Percentiles rank a stretch among this genome's conserved stretches.
phyloP scores from a whole-genome alignment of 2,329 filamentous ascomycete genomes.

The Alternaria viburni region DNA sequence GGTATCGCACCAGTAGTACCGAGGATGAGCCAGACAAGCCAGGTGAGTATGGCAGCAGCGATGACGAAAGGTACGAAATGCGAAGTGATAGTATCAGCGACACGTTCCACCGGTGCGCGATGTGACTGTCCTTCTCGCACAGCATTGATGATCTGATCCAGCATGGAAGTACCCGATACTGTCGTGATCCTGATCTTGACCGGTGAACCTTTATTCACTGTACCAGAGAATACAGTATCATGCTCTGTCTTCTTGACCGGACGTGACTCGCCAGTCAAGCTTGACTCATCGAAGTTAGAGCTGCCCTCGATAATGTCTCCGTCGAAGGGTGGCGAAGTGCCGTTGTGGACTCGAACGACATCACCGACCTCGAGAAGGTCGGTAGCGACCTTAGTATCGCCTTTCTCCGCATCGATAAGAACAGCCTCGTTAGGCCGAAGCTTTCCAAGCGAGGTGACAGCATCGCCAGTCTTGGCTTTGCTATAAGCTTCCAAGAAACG shows the following conservation, averaged over 20 bases:
- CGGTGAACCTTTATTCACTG: slow-evolving; percentile 72
- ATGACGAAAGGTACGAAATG: slow-evolving; percentile 80
- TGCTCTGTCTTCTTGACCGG: slow-evolving; percentile 68
- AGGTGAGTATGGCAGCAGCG: slow-evolving; percentile 71
- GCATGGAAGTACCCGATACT: slow-evolving; percentile 72
- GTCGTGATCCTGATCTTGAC: slow-evolving; percentile 69
- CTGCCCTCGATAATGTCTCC: slow-evolving; percentile 65
- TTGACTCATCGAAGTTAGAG: slow-evolving; percentile 84
- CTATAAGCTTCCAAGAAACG: slow-evolving; percentile 86
- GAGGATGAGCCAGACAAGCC: slow-evolving; percentile 73
- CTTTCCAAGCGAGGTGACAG: slow-evolving; percentile 78
- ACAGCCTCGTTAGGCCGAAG: slow-evolving; percentile 79
- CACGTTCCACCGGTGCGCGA: slow-evolving; percentile 75
- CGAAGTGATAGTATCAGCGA: slow-evolving; percentile 74
- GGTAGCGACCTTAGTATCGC: slow-evolving; percentile 58
- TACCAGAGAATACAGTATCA: slow-evolving; percentile 74
- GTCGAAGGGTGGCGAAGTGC: slow-evolving; percentile 84
- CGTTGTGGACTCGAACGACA: slow-evolving; percentile 74
- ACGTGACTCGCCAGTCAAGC: slow-evolving; percentile 79
- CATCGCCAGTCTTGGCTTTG: slow-evolving; percentile 88
- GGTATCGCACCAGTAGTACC: slow-evolving; percentile 66
- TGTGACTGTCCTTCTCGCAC: slow-evolving; percentile 79
- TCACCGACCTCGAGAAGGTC: slow-evolving; percentile 68
- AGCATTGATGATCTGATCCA: slow-evolving; percentile 78
- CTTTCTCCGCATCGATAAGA: slow-evolving; percentile 61